Evolutionary conservation across 306 rosid genomes (phyloP), one percentile per base, ranked within the genome.

Genomic region (Cicer yamashitae): DNA sequence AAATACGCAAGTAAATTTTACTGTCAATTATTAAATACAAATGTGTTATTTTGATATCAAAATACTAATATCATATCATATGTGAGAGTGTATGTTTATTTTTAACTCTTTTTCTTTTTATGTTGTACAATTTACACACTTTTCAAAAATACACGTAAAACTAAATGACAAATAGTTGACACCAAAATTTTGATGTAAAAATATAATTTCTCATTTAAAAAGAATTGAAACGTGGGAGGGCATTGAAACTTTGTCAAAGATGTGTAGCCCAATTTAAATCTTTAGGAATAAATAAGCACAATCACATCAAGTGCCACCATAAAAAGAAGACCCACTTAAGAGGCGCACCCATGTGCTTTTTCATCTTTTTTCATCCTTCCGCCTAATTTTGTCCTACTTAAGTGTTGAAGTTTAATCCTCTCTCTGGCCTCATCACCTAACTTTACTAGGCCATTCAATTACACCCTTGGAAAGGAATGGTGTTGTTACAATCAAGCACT

Each of bases 301-400:
- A 45, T 76, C 77, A 51, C 58, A 77, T 73, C 87, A 81, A 84
- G 48, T 50, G 46, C 62, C 68, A 41, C 73, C 77, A 72, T 70
- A 14, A 70, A 76, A 84, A 77, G 79, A 78, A 73, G 83, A 62
- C 68, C 83, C 81, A 77, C 70, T 65, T 70, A 71, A 74, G 76
- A 59, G 80, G 67, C 37, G 41, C 80, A 75, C 79, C 80, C 76
- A 84, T 84, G 81, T 81, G 88, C 81, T 41, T 73, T 80, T 58
- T 76, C 17, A 67, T 62, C 50, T 63, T 58, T 58, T 70, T 71
- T 66, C 45, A 65, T 51, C 30, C 68, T 58, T 70, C 6, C 4
- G 9, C 75, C 87, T 77, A 77, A 72, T 59, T 40, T 67, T 38
- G 48, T 59, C 70, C 14, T 40, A 41, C 38, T 8, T n/a, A 64